phyloP scores from a whole-genome alignment of 345 rosid species.

The Cardiospermum halicacabum region DNA sequence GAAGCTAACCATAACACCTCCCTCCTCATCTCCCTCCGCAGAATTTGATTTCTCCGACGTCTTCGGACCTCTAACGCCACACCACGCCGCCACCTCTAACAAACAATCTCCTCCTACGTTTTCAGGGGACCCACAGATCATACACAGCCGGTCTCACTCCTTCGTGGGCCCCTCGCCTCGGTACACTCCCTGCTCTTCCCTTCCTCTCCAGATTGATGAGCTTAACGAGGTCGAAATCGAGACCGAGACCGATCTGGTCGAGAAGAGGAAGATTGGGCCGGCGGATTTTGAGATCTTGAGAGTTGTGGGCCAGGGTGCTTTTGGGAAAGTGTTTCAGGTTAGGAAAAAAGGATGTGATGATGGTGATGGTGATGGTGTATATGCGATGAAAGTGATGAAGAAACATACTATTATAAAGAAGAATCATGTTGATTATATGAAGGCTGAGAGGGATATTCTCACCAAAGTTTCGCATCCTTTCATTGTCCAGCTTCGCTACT shows the following conservation, averaged over 20 bases:
- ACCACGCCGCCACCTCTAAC: conserved; percentile 12
- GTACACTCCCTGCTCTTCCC: conserved; percentile 38
- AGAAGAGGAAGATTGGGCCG: conserved; percentile 35
- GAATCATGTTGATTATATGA: conserved; percentile 77
- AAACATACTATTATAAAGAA: conserved; percentile 58
- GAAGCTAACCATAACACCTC: conserved; percentile 49
- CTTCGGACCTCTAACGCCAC: conserved; percentile 48
- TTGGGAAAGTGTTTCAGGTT: conserved; percentile 69
- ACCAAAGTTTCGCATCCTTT: conserved; percentile 66
- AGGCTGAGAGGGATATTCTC: conserved; percentile 70
- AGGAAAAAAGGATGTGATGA: conserved; percentile 31
- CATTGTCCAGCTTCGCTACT: conserved; percentile 66
- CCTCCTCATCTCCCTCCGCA: conserved; percentile 26
- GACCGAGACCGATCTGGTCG: conserved; percentile 10
- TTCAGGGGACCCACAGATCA: conserved; percentile 43
- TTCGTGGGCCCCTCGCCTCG: conserved; percentile 79
- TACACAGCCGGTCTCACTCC: conserved; percentile 67
- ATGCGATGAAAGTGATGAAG: conserved; percentile 77
- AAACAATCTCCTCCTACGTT: conserved; percentile 29
- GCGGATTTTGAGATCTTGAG: conserved; percentile 63
- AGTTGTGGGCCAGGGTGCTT: conserved; percentile 65
- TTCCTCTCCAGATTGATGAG: conserved; percentile 41
- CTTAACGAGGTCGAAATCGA: conserved; percentile 27
- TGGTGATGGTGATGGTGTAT: conserved; percentile 46
- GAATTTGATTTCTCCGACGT: conserved; percentile 59